These are phyloP conservation scores for Ormosia emarginata DNA, from an alignment of 306 rosid species.

Conservation along the genomic window DNA sequence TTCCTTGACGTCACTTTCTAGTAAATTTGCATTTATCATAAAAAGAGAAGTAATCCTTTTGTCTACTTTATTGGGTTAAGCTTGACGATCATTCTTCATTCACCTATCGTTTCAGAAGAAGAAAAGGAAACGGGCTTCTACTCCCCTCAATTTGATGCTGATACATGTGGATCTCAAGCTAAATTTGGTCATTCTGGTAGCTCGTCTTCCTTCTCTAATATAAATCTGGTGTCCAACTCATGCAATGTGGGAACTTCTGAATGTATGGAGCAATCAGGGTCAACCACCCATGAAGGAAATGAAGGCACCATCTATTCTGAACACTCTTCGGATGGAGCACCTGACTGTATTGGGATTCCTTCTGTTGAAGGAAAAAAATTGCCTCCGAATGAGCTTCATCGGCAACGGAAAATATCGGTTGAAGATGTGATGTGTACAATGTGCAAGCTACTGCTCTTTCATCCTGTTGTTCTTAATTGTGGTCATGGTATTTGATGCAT, in stretches of 20 bases:
- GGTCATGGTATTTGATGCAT: slow-evolving; percentile 66
- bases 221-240: slow-evolving; percentile 9
- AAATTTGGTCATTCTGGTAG: slow-evolving; percentile 25
- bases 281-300: slow-evolving; percentile 4
- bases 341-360: slow-evolving; percentile 30
- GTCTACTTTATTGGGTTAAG: neutral
- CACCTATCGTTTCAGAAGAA: slow-evolving; percentile 50
- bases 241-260: slow-evolving; percentile 23
- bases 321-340: slow-evolving; percentile 18
- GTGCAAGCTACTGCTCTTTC: slow-evolving; percentile 70
- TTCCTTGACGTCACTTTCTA: neutral
- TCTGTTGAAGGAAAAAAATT: slow-evolving; percentile 19
- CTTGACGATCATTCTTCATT: slow-evolving; percentile 4
- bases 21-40: slow-evolving; percentile 5
- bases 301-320: neutral
- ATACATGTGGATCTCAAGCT: slow-evolving; percentile 42
- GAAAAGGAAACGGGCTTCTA: slow-evolving; percentile 39
- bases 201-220: slow-evolving; percentile 28
- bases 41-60: neutral
- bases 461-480: slow-evolving; percentile 79
- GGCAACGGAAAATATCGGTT: slow-evolving; percentile 40
- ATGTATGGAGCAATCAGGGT: slow-evolving; percentile 16
- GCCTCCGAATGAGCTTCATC: slow-evolving; percentile 24
- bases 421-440: slow-evolving; percentile 59
- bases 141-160: slow-evolving; percentile 66